Evolutionary conservation across 768 basidiomycete genomes (phyloP).

Genomic region (Mycena belliarum): DNA sequence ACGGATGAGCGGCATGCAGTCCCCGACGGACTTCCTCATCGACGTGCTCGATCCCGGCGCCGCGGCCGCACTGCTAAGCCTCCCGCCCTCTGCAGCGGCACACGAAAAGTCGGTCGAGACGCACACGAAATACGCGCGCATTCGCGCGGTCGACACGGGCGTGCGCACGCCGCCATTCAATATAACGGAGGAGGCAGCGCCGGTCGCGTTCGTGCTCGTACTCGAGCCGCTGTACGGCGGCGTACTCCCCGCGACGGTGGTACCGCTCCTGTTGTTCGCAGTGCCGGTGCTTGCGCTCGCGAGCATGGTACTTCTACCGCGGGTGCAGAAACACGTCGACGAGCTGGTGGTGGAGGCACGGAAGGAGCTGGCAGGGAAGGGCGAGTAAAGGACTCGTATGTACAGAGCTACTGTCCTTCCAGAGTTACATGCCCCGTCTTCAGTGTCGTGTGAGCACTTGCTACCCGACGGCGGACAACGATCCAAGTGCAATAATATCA

Average conservation of each 20-base stretch:
- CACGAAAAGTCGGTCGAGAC: neutral
- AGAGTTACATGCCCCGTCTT: no score
- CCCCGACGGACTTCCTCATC: constrained; percentile 42
- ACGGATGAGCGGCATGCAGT: constrained; percentile 27
- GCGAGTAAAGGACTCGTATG: neutral
- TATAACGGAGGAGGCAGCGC: neutral
- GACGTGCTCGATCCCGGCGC: constrained; percentile 30
- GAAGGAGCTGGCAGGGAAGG: neutral
- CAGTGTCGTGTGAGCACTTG: neutral
- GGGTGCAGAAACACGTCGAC: neutral
- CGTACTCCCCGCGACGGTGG: constrained; percentile 15
- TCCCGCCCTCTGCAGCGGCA: neutral
- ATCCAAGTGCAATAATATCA: no score
- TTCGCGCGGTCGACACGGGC: constrained; percentile 16
- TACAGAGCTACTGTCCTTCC: no score
- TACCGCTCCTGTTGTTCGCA: constrained; percentile 2
- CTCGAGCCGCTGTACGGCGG: constrained; percentile 18
- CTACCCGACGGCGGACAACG: no score
- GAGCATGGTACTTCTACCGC: neutral
- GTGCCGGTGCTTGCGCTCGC: neutral
- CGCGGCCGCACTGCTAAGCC: constrained; percentile 2
- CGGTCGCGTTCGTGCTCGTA: neutral
- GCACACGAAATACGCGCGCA: constrained; percentile 17
- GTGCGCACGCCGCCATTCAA: constrained; percentile 11
- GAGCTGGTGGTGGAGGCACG: constrained; percentile 8